These are phyloP conservation scores for Pluteus cervinus DNA, from an alignment of 768 basidiomycete species.

Conservation along the genomic window DNA sequence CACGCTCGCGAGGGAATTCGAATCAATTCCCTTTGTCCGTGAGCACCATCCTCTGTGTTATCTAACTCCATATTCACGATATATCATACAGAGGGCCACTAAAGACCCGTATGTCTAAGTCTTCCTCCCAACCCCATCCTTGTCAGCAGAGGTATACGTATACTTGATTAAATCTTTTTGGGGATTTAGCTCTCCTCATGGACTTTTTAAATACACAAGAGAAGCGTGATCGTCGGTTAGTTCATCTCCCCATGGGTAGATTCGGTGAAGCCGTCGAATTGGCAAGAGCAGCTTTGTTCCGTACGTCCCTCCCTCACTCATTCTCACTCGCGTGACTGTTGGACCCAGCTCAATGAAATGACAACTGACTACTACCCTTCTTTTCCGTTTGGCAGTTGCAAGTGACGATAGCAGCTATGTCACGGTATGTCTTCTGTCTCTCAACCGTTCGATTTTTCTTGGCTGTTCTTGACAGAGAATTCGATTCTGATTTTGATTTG, in stretches of 20 bases:
- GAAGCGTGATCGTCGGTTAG: slow-evolving; percentile 86
- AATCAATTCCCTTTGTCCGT: slow-evolving; percentile 95
- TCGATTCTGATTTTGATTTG: slow-evolving; percentile 6
- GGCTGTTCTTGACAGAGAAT: too few relatives aligned
- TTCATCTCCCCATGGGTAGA: slow-evolving; percentile 93
- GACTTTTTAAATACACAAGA: slow-evolving; percentile 96
- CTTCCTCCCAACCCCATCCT: neutral
- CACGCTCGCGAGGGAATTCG: slow-evolving; percentile 97
- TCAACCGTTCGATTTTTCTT: neutral
- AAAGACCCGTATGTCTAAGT: slow-evolving; percentile 69
- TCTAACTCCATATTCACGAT: slow-evolving; percentile 5
- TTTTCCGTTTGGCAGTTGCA: slow-evolving; percentile 52
- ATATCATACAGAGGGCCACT: slow-evolving; percentile 69
- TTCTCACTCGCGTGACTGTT: slow-evolving; percentile 1
- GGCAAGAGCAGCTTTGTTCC: slow-evolving; percentile 88
- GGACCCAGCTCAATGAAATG: too few relatives aligned
- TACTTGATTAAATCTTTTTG: slow-evolving; percentile 4
- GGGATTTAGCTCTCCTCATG: slow-evolving; percentile 81
- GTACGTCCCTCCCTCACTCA: slow-evolving; percentile 45
- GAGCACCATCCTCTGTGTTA: slow-evolving; percentile 31
- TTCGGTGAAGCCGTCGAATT: slow-evolving; percentile 97
- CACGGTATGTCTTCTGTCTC: slow-evolving; percentile 52
- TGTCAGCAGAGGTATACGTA: too few relatives aligned
- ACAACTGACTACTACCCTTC: slow-evolving; percentile 3
- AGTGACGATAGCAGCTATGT: slow-evolving; percentile 96